Base-by-base conservation (phyloP, 2,329 filamentous ascomycete species). In the Fusarium anthophilum region DNA sequence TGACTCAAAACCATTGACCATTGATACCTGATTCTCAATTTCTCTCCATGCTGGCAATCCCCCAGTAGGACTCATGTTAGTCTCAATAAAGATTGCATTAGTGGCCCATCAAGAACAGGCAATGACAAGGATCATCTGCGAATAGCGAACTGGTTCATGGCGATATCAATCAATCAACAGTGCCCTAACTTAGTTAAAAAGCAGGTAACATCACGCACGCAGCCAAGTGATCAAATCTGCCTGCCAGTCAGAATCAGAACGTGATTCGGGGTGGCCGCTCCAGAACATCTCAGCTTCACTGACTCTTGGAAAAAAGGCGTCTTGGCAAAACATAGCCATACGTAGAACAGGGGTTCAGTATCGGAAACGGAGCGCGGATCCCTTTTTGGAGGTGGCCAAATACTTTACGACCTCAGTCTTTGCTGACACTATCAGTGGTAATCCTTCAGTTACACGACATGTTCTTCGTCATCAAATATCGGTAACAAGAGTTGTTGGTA, bases 231-330 rank as follows among this genome's bases (percentile, higher is more conserved):
- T 72, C 71, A 68, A 59, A 45, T 50, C 64, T 70, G 32, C 41
- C 30, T 53, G 9, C 30, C 48, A 55, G 55, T 61, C 50, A 39
- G 37, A 68, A 63, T 58, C 35, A 37, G 20, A 72, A 63, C 62
- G 63, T 74, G 71, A 72, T 74, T 74, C 66, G 71, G 67, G n/a
- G 32, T 72, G 58, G 50, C 63, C 67, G 59, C 43, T 58, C 58
- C 37, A 65, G 48, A 63, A 38, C 51, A 59, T 44, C 56, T 66
- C 45, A 53, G 32, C 35, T 54, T 59, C 53, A n/a, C 30, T 32
- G 22, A 45, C 30, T 50, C 41, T 54, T 44, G 48, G 12, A 17
- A 39, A 69, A 69, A 69, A 26, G 44, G 43, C 24, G 51, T 43
- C 67, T 70, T 66, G 68, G 66, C 67, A 60, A 38, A 22, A 30